A percentile compares a stretch with the other conserved stretches of the same genome.
Evolutionary conservation across 345 rosid genomes (phyloP).

Genomic region (Barbarea vulgaris): DNA sequence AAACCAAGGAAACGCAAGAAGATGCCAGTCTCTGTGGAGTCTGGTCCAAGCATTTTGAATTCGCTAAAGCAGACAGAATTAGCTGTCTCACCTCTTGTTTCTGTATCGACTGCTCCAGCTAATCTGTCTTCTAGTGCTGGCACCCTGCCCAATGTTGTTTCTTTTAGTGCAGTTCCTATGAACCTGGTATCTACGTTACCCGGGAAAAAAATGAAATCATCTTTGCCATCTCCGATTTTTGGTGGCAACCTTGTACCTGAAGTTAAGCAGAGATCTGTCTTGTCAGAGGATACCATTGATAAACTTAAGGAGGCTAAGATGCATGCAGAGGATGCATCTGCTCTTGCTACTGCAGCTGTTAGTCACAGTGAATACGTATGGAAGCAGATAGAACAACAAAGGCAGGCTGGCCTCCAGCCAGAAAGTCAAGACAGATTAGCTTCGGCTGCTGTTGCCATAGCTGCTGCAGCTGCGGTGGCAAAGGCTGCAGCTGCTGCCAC

Average conservation of each 20-base stretch:
- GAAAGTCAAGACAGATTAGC: constrained; percentile 72
- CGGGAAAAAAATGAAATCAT: constrained; percentile 46
- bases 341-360: constrained; percentile 77
- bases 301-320: constrained; percentile 69
- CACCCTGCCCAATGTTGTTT: constrained; percentile 21
- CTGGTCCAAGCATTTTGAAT: constrained; percentile 47
- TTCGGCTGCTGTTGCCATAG: constrained; percentile 84
- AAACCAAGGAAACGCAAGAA: constrained; percentile 88
- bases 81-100: constrained; percentile 46
- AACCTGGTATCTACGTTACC: constrained; percentile 46
- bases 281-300: constrained; percentile 64
- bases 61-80: constrained; percentile 52
- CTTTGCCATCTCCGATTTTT: constrained; percentile 45
- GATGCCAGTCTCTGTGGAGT: constrained; percentile 51
- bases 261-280: constrained; percentile 45
- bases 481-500: constrained; percentile 99
- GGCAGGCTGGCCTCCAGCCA: constrained; percentile 51
- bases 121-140: constrained; percentile 24
- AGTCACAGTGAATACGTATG: constrained; percentile 68
- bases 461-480: constrained; percentile 95
- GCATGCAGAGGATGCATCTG: constrained; percentile 87
- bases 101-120: constrained; percentile 28
- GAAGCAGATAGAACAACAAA: constrained; percentile 69
- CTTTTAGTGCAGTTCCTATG: constrained; percentile 44
- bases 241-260: constrained; percentile 49